Evolutionary conservation across 305 asterid genomes (phyloP), one percentile per base, ranked within the genome.

Genomic region (Rubia tinctorum): DNA sequence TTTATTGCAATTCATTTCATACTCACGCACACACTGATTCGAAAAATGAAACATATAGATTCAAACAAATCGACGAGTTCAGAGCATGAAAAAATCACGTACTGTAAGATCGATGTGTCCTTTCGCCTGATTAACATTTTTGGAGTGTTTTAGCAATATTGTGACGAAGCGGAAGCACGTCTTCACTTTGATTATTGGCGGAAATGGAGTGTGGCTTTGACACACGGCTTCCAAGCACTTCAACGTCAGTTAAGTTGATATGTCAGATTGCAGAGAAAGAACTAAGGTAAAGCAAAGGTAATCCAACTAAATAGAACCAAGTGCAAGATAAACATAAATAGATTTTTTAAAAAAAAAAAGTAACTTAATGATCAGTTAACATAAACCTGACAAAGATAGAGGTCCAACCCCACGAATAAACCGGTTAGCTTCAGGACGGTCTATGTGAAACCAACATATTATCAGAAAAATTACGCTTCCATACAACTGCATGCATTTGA

Each of bases 351-450:
- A n/a, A n/a, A n/a, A n/a, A n/a, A n/a, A 65, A 56, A 11, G 63
- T 71, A 47, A 67, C 61, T 66, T 37, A 14, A 64, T 15, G 13
- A 69, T 68, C 43, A 76, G 40, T 9, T 18, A 71, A 62, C 47
- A 60, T 68, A 83, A 80, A 95, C 99, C 99, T 78, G 86, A 69
- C 73, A 95, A 78, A 72, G 97, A 84, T 68, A 92, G 74, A 43
- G 98, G 95, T 63, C 96, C 98, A 78, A 92, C 79, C 69, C 99
- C 98, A 58, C 82, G 81, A 82, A 98, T 96, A 82, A 91, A 95
- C 80, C 82, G 88, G 79, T 87, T 84, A 66, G 91, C 86, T 81
- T 92, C 96, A 71, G 98, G 85, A 82, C 91, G 97, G 79, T 78
- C 87, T 81, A 27, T 68, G 94, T 75, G 10, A 95, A 85, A n/a